Conservation (phyloP, 345 rosid genomes). For the Eucalyptus sideroxylon region DNA sequence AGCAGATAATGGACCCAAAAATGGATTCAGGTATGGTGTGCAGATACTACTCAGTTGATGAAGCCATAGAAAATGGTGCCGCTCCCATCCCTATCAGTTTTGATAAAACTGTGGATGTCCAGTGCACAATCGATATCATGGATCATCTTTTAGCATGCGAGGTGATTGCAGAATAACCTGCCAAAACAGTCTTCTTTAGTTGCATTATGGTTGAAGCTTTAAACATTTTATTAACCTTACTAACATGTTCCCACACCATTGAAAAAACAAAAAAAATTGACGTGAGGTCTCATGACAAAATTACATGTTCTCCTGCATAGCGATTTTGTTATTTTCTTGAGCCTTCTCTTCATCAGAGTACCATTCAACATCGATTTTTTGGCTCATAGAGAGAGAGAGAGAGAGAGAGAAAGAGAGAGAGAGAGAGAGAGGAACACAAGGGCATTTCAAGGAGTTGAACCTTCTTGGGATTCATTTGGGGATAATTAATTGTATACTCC, state of each 20-base stretch:
- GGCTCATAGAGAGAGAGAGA: neutral
- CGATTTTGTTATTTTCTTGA: neutral
- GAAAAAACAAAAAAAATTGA: neutral
- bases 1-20: conserved; percentile 98
- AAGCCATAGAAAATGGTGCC: conserved; percentile 83
- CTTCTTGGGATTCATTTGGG: neutral
- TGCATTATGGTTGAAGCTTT: neutral
- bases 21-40: conserved; percentile 93
- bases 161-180: conserved; percentile 26
- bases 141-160: conserved; percentile 94
- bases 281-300: neutral
- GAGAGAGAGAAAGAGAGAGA: no score
- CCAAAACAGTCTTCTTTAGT: neutral
- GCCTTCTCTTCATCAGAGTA: neutral
- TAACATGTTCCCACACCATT: neutral
- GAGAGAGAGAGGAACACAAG: neutral
- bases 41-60: conserved; percentile 76
- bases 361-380: neutral
- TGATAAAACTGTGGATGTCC: conserved; percentile 57
- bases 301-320: neutral
- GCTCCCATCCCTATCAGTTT: conserved; percentile 74
- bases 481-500: neutral
- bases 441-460: neutral
- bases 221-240: neutral
- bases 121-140: conserved; percentile 76